Percentiles rank a stretch among this genome's conserved stretches.
These are phyloP conservation scores for Crithidia thermophila DNA, from an alignment of 208 protist genomes.

Conservation along the genomic window DNA sequence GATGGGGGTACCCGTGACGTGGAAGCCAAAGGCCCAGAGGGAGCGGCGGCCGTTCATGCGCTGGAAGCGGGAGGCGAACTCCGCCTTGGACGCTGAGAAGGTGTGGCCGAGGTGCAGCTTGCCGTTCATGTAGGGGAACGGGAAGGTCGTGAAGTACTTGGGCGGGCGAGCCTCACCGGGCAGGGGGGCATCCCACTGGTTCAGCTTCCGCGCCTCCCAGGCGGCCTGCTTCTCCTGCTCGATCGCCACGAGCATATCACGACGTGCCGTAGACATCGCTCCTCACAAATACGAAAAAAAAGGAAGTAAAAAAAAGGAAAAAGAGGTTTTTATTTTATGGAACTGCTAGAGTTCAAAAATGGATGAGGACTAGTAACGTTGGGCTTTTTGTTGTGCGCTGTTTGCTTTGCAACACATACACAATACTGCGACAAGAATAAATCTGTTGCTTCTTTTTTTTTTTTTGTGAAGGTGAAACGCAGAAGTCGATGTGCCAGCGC, in stretches of 20 bases:
- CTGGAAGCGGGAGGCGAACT: slow-evolving; percentile 98
- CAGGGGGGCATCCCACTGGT: slow-evolving; percentile 69
- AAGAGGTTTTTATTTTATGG: background rate
- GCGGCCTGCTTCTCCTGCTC: slow-evolving; percentile 65
- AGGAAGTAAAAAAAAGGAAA: background rate
- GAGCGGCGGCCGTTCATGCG: slow-evolving; percentile 96
- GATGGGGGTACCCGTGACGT: slow-evolving; percentile 99
- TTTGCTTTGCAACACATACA: no score
- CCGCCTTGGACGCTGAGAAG: slow-evolving; percentile 99
- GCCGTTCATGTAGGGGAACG: slow-evolving; percentile 99
- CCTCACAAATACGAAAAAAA: background rate
- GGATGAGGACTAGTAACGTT: no score
- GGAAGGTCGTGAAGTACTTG: slow-evolving; percentile 99
- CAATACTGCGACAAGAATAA: no score
- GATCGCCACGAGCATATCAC: slow-evolving; percentile 74
- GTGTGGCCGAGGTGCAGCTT: slow-evolving; percentile 99
- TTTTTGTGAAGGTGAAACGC: background rate
- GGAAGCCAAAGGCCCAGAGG: slow-evolving; percentile 99
- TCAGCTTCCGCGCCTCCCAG: slow-evolving; percentile 66
- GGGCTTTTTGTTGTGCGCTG: no score
- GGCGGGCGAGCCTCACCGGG: slow-evolving; percentile 41
- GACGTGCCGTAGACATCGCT: slow-evolving; percentile 78
- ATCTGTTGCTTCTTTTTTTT: background rate
- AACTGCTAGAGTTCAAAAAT: no score
- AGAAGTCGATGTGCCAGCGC: no score